These are phyloP conservation scores for Colletotrichum gloeosporioides DNA, from an alignment of 2,329 filamentous ascomycete genomes.

Conservation along the genomic window DNA sequence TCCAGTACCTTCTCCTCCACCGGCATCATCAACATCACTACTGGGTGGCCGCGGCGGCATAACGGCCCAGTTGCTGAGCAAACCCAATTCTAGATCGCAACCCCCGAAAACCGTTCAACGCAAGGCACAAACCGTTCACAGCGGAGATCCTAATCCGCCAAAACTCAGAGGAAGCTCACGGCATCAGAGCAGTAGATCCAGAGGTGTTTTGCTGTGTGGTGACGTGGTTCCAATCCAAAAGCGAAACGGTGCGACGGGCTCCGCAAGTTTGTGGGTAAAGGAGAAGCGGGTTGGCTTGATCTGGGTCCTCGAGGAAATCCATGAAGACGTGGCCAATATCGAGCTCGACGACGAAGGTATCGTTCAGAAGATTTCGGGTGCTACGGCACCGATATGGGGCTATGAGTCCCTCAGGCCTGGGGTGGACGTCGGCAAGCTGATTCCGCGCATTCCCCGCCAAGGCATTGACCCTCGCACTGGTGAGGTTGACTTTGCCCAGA, in stretches of 20 bases:
- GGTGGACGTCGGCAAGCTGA: constrained; percentile 76
- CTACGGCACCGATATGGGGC: constrained; percentile 87
- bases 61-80: constrained; percentile 86
- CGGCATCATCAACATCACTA: constrained; percentile 51
- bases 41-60: constrained; percentile 78
- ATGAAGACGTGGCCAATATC: constrained; percentile 86
- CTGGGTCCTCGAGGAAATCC: constrained; percentile 98
- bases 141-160: constrained; percentile 57
- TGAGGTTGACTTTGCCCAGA: constrained; percentile 78
- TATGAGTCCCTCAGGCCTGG: constrained; percentile 69
- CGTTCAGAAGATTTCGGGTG: constrained; percentile 73
- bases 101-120: constrained; percentile 60
- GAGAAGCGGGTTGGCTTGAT: constrained; percentile 94
- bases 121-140: constrained; percentile 69
- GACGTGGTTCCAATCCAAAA: constrained; percentile 99
- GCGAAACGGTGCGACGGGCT: constrained; percentile 87
- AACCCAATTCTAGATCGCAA: constrained; percentile 69
- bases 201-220: constrained; percentile 90
- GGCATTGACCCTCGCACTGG: constrained; percentile 73
- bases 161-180: constrained; percentile 62
- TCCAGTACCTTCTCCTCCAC: constrained; percentile 38
- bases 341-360: constrained; percentile 78
- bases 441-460: constrained; percentile 83
- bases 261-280: constrained; percentile 97
- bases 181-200: constrained; percentile 76